These are phyloP conservation scores for Sclerotinia trifoliorum DNA, from an alignment of 2,329 filamentous ascomycete genomes.

Conservation along the genomic window DNA sequence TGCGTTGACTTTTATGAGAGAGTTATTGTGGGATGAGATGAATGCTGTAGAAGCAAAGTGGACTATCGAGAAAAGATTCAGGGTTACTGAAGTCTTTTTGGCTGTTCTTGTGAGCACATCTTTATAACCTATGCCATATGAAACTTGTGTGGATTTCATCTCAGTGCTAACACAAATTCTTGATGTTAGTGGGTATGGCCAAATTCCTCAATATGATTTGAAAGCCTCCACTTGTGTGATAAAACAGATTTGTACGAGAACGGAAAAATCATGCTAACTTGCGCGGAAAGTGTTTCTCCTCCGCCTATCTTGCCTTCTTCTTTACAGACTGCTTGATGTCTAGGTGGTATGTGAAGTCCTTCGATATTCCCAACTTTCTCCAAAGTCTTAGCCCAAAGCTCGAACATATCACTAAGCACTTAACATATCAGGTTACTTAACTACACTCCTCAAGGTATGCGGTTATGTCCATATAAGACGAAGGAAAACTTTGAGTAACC, in stretches of 20 bases:
- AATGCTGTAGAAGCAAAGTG: constrained; percentile 42
- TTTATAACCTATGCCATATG: neutral
- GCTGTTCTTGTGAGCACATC: constrained; percentile 67
- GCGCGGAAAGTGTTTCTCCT: constrained; percentile 63
- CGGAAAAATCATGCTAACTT: constrained; percentile 4
- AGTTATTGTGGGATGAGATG: constrained; percentile 53
- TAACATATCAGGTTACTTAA: constrained; percentile 65
- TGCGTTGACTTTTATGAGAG: constrained; percentile 64
- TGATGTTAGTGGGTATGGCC: constrained; percentile 2
- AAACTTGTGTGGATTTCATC: neutral
- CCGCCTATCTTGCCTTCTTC: constrained; percentile 76
- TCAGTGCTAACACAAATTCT: constrained; percentile 1
- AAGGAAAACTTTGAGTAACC: neutral
- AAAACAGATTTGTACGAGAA: neutral
- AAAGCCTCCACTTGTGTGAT: neutral
- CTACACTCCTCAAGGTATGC: constrained; percentile 65
- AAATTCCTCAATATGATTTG: neutral
- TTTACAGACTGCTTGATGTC: constrained; percentile 86
- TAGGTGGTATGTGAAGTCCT: constrained; percentile 57
- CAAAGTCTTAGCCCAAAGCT: neutral
- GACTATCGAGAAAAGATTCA: constrained; percentile 50
- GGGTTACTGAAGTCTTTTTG: constrained; percentile 66
- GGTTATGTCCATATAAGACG: neutral
- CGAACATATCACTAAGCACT: constrained; percentile 10
- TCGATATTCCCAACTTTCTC: neutral